These are phyloP conservation scores for Thymus mandschuricus DNA, from an alignment of 257 asterid species.

Conservation along the genomic window DNA sequence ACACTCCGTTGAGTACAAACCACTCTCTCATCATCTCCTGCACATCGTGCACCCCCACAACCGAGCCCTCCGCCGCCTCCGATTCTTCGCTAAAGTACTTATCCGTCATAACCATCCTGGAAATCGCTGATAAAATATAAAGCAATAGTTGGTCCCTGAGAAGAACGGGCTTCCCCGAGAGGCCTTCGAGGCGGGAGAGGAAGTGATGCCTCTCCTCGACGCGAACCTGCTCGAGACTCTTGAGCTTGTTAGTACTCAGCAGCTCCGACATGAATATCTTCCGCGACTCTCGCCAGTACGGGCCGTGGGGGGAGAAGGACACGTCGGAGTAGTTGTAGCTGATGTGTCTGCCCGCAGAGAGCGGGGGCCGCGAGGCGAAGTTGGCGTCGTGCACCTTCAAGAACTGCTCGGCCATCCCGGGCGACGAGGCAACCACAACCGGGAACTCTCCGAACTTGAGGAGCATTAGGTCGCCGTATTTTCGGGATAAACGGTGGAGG, in stretches of 20 bases:
- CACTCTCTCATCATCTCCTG: conserved; percentile 35
- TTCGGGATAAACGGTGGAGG: neutral
- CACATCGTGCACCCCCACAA: conserved; percentile 8
- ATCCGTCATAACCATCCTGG: neutral
- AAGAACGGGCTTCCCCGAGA: conserved; percentile 34
- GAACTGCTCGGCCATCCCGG: neutral
- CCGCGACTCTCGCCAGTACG: neutral
- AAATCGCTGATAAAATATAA: neutral
- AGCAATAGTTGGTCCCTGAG: conserved; percentile 23
- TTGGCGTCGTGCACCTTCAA: neutral
- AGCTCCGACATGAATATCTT: neutral
- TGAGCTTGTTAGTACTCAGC: neutral
- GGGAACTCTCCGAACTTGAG: neutral
- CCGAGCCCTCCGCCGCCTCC: no score
- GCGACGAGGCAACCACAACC: neutral
- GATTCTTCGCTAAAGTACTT: neutral
- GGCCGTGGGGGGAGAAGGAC: neutral
- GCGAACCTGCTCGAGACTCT: conserved; percentile 25
- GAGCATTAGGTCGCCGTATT: neutral
- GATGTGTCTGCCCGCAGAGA: neutral
- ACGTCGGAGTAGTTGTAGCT: neutral
- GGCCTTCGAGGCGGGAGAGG: conserved; percentile 23
- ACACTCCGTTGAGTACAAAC: conserved; percentile 38
- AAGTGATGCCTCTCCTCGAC: conserved; percentile 34
- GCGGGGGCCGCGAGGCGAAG: neutral